These are phyloP conservation scores for Lepidium africanum DNA, from an alignment of 345 rosid species.

Conservation along the genomic window DNA sequence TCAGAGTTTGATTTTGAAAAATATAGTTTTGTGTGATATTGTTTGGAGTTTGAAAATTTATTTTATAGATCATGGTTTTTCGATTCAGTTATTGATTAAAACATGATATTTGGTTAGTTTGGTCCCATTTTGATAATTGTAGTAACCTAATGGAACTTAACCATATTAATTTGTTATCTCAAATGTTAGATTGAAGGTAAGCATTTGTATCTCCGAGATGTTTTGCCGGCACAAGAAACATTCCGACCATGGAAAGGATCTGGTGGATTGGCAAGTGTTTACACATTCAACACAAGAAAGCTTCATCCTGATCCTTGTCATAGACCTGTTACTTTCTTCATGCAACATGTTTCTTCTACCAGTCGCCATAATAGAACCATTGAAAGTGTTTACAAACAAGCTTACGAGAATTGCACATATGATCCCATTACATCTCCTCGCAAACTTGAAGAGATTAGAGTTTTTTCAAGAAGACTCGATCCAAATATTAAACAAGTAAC, in stretches of 20 bases:
- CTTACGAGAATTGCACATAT: conserved; percentile 38
- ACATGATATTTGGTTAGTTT: no score
- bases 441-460: conserved; percentile 56
- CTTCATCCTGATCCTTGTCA: conserved; percentile 53
- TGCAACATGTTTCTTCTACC: conserved; percentile 31
- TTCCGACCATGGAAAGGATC: conserved; percentile 52
- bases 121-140: background rate
- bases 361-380: conserved; percentile 19
- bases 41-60: no score
- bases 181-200: conserved; percentile 26
- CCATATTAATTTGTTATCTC: background rate
- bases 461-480: conserved; percentile 47
- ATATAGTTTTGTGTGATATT: background rate
- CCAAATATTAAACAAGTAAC: conserved; percentile 51
- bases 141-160: background rate
- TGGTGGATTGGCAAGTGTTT: conserved; percentile 30
- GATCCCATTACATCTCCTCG: conserved; percentile 43
- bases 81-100: no score
- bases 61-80: no score
- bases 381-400: conserved; percentile 44
- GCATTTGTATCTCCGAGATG: conserved; percentile 39
- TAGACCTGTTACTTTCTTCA: conserved; percentile 61
- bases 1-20: no score
- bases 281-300: conserved; percentile 50
- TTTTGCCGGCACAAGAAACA: conserved; percentile 47